These are phyloP conservation scores for Ganoderma leucocontextum DNA, from an alignment of 1,284 basidiomycete genomes.

Conservation along the genomic window DNA sequence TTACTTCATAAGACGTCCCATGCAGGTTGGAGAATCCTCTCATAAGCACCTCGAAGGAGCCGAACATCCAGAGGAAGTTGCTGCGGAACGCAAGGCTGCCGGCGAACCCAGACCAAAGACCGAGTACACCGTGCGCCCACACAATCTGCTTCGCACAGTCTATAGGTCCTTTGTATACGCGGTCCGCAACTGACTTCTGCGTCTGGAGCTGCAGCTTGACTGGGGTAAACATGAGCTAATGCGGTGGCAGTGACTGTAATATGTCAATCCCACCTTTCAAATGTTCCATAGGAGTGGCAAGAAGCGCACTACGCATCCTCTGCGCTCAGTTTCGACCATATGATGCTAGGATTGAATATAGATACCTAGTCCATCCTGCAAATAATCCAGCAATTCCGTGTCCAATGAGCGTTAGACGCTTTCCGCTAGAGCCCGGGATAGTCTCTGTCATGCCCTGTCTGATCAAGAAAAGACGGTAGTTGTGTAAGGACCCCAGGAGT, in stretches of 20 bases:
- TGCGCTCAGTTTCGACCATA: not conserved
- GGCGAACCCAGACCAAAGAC: slow-evolving; percentile 73
- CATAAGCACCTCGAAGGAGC: slow-evolving; percentile 72
- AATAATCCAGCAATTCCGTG: slow-evolving; percentile 77
- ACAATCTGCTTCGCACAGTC: slow-evolving; percentile 67
- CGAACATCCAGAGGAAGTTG: slow-evolving; percentile 77
- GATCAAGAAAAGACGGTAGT: slow-evolving; percentile 72
- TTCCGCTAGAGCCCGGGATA: slow-evolving; percentile 51
- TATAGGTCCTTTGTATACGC: slow-evolving; percentile 71
- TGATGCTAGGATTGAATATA: not conserved
- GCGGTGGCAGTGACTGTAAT: slow-evolving; percentile 10
- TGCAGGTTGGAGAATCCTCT: slow-evolving; percentile 58
- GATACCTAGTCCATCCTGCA: slow-evolving; percentile 78
- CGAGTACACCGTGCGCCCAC: slow-evolving; percentile 59
- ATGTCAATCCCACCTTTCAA: slow-evolving; percentile 60
- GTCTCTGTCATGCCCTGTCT: slow-evolving; percentile 62
- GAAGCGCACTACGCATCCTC: slow-evolving; percentile 53
- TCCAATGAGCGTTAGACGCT: slow-evolving; percentile 62
- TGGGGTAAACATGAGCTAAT: slow-evolving; percentile 36
- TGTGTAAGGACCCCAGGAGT: slow-evolving; percentile 78
- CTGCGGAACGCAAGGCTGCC: slow-evolving; percentile 69
- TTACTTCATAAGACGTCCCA: slow-evolving; percentile 64
- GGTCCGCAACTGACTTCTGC: slow-evolving; percentile 59
- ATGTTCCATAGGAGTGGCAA: slow-evolving; percentile 79
- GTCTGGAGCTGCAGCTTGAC: slow-evolving; percentile 83